Evolutionary conservation across 2,329 filamentous ascomycete species (phyloP), one percentile per base, ranked within the genome.

Genomic region (Fusarium poae): DNA sequence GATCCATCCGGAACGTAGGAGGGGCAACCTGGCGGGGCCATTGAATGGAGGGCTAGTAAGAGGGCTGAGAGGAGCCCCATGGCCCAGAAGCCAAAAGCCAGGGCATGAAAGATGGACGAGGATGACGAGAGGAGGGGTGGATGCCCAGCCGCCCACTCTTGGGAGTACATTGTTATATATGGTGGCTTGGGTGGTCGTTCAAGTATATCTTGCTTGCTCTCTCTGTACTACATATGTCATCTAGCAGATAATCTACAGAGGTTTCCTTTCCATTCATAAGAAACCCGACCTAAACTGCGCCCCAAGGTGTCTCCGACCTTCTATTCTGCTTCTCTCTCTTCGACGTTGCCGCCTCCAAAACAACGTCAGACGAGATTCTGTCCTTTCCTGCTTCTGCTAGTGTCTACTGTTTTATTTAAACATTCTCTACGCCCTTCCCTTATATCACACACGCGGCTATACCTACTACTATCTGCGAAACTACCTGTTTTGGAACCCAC

Each of bases 11-110:
- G 40, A 71, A 71, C 54, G 72, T 74, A 73, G 72, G 72, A 74
- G 72, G 72, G 72, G 72, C 72, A 74, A 74, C 72, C 72, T 72
- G 57, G 72, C 70, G 68, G 72, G 70, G 58, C 37, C 52, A 39
- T 61, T 61, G 39, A 56, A 62, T 61, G 39, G 58, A 62, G 42
- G 43, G 35, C 43, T 56, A 54, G 40, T 27, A 8, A 27, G 35
- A 32, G 29, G 54, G 35, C 35, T 39, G 35, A 39, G 35, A 21
- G n/a, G 12, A 13, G 35, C n/a, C n/a, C 35, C 35, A 20, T 37
- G n/a, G 35, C 18, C 35, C n/a, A 21, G n/a, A 20, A 10, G n/a
- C 35, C 6, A 4, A n/a, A 3, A 7, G 6, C 35, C 5, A 21
- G 21, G 46, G 46, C 46, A 49, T 49, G 21, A 10, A 35, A 49